phyloP scores from a whole-genome alignment of 2,329 filamentous ascomycete genomes.

The Pyrenochaeta sp. region DNA sequence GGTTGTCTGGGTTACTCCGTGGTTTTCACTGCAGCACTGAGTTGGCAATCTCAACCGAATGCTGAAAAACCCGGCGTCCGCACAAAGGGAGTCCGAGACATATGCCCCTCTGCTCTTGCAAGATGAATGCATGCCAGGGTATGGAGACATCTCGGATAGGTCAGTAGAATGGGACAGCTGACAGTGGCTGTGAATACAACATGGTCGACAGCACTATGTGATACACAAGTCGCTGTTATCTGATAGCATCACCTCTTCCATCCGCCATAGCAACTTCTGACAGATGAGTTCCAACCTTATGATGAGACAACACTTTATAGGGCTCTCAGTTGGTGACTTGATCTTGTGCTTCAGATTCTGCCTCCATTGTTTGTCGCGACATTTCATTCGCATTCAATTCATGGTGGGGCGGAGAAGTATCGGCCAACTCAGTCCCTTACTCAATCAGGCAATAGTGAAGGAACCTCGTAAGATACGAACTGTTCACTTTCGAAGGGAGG shows the following conservation, averaged over 20 bases:
- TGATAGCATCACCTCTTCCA: neutral
- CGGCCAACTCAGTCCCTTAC: neutral
- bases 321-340: neutral
- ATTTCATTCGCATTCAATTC: neutral
- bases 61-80: neutral
- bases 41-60: neutral
- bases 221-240: neutral
- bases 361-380: neutral
- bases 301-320: neutral
- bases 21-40: neutral
- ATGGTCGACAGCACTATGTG: no score
- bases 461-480: neutral
- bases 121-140: neutral
- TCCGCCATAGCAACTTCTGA: neutral
- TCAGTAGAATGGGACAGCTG: no score
- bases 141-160: neutral
- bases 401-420: neutral
- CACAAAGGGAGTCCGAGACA: conserved; percentile 4
- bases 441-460: neutral
- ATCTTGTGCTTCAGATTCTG: neutral
- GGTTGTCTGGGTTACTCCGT: neutral
- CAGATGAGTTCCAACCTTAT: neutral
- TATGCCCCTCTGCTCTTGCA: neutral
- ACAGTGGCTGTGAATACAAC: no score
- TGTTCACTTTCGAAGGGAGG: neutral